Evolutionary conservation across 148 eudicot genomes (phyloP).

Genomic region (Silene latifolia): DNA sequence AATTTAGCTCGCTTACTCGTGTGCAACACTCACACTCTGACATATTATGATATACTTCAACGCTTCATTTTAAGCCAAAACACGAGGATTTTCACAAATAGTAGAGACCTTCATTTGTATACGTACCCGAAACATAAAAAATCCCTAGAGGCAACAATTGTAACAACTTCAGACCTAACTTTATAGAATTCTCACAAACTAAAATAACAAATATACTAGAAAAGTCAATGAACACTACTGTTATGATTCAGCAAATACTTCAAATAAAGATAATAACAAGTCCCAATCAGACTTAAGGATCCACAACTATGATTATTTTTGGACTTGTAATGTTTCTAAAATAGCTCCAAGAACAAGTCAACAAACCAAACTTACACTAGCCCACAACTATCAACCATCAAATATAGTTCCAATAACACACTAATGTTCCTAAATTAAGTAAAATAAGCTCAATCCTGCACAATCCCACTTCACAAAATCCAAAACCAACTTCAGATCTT

Average conservation of each 20-base stretch:
- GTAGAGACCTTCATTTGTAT: not conserved
- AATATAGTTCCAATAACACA: not conserved
- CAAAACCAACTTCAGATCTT: constrained; percentile 13
- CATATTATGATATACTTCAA: not conserved
- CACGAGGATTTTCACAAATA: not conserved
- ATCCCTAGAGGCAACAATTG: not conserved
- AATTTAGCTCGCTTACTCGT: not conserved
- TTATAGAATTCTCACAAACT: not conserved
- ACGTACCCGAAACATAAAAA: not conserved
- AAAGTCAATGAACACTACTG: not conserved
- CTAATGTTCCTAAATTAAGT: not conserved
- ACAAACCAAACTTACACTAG: not conserved
- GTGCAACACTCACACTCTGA: not conserved
- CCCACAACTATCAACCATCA: not conserved
- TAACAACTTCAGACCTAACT: not conserved
- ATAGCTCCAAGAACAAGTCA: constrained; percentile 1
- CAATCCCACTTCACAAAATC: not conserved
- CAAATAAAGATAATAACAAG: not conserved
- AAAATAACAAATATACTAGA: not conserved
- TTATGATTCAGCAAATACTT: not conserved
- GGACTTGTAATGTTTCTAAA: not conserved
- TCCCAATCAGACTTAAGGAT: not conserved
- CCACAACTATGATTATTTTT: not conserved
- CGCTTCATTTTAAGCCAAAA: not conserved
- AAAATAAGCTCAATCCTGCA: constrained; percentile 1